Evolutionary conservation across 176 grass and related monocot species (phyloP), one percentile per base, ranked within the genome.

Genomic region (Oryza coarctata): DNA sequence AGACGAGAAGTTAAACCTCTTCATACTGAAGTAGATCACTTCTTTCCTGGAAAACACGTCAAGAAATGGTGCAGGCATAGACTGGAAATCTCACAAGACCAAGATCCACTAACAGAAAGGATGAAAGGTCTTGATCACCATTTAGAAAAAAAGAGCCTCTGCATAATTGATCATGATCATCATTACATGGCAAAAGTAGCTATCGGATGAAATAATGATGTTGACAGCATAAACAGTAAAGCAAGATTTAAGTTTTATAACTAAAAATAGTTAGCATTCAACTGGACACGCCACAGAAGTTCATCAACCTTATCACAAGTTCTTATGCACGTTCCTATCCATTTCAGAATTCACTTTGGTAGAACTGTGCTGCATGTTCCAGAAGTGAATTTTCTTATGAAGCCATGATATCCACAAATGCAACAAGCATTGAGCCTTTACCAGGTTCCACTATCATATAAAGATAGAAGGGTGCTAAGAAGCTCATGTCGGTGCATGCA

Each of bases 81-180:
- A 88, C 91, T 65, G 95, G 90, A 70, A 89, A 98, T 66, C 91
- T 98, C 45, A 94, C 71, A 27, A 93, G 32, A 60, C 95, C 95
- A 88, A 95, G 89, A 84, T 98, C 90, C 67, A 95, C 90, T 88
- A 98, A 87, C 61, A 95, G 80, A 86, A 98, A 98, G 44, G 90
- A 86, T 68, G 92, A 94, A 76, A 98, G 87, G 69, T 98, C 95
- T 87, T 94, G 95, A 79, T 98, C 90, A 13, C 95, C 88, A 47
- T 95, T 95, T 33, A 98, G 88, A 80, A 98, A 98, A n/a, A 83
- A 98, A 98, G 71, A 98, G 84, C 70, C 92, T 93, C 95, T 98
- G 84, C 86, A 91, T 79, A 63, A 64, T 82, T 81, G 35, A 50
- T 12, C 23, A 57, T 31, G 35, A 73, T 84, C 38, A 90, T 18